Evolutionary conservation across 2,329 filamentous ascomycete genomes (phyloP), one percentile per base, ranked within the genome.

Genomic region (Aspergillus caelatus): DNA sequence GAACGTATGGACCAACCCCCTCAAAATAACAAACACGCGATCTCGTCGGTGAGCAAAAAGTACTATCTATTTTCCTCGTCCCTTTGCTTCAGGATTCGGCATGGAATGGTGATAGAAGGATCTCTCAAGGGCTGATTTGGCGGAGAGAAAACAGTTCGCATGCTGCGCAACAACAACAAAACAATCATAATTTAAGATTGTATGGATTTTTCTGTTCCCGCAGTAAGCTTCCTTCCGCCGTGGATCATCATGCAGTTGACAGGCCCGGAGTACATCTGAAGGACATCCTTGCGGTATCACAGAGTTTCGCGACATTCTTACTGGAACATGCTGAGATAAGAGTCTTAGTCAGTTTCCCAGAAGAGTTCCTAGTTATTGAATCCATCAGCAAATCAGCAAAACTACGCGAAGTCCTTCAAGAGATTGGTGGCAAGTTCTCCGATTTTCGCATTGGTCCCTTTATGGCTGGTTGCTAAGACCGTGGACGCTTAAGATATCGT

Each of bases 201-300:
- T 52, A 7, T 8, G 0, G 3, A 30, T 28, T 26, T 5, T 48
- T 48, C 23, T 23, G 12, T 30, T 52, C 21, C 23, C 23, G 26
- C 46, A 36, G 30, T 54, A 54, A 54, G 52, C 52, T 54, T 54
- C 32, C 52, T 36, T 54, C 52, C 52, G 52, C 46, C 12, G 52
- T 30, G 21, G 52, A 54, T 39, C 52, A 26, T 34, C 52, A 34
- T 34, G 52, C 52, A 54, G 28, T 54, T 54, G 50, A 34, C 50
- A 53, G 28, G 11, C 50, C 4, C 26, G 50, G 28, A 53, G 32
- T 54, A 39, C 32, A 21, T 21, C 30, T 23, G 16, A 36, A 23
- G 50, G 21, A 21, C 50, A 2, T 53, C 32, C n/a, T 36, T 23
- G 28, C 16, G 0, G 23, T 52, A 16, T 28, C 19, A 21, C 8